Base-by-base conservation (phyloP, 768 basidiomycete species). In the Tylopilus felleus region DNA sequence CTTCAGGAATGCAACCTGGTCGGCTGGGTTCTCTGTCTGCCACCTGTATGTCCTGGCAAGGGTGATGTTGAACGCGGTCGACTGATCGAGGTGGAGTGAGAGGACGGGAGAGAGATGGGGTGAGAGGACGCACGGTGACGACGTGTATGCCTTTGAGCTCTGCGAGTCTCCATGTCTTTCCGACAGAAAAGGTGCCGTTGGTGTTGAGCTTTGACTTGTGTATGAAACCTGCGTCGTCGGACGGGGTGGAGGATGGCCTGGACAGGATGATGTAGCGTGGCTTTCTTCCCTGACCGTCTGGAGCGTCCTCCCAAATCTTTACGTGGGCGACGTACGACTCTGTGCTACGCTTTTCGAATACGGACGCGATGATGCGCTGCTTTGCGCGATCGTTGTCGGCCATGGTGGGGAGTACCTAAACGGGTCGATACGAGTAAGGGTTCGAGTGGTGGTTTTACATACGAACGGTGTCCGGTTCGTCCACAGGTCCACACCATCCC, bases 121-220 rank as follows among this genome's bases (percentile, higher is more conserved):
- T 17, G 27, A 29, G 41, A 33, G n/a, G 2, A 75, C 85, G 65
- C 68, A 96, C 94, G 65, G 78, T 80, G 33, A 80, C 55, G 44
- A 96, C 86, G 59, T 95, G 86, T 42, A 99, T 67, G 36, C 74
- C 83, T 57, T 89, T 81, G 61, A 98, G 77, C 70, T 98, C 95
- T 39, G 82, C 69, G 46, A 98, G 73, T 55, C 76, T 80, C 97
- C 97, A 99, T 2, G 96, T 93, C 76, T 99, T 99, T 7, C 97
- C 97, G 45, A 98, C 92, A 8, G 93, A 97, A 72, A 96, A 98
- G 0, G 92, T 82, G 31, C 90, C 88, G 66, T 98, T 98, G 40
- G 87, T 85, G 68, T 99, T 98, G 59, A 92, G 75, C 74, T 98
- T 98, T 2, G 95, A 93, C 73, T 99, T 99, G 80, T 99, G 95